phyloP scores from a whole-genome alignment of 2,329 filamentous ascomycete genomes.

The Thermothelomyces thermophilus region DNA sequence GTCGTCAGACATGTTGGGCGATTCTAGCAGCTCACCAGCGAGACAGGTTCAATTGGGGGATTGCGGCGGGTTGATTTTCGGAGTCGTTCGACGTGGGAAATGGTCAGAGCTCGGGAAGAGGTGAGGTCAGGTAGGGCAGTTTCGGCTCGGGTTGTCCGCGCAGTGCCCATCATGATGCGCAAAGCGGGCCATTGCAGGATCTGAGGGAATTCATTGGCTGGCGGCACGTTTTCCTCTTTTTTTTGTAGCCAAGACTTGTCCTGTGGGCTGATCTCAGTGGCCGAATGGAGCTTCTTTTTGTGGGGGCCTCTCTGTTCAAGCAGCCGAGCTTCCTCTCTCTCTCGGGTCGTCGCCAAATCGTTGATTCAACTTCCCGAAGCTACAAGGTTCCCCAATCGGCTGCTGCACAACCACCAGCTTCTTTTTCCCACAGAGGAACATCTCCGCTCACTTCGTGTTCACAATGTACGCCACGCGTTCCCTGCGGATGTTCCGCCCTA shows the following conservation, averaged over 20 bases:
- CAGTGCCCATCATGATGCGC: slow-evolving; percentile 10
- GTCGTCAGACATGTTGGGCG: slow-evolving; percentile 81
- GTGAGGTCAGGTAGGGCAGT: slow-evolving; percentile 16
- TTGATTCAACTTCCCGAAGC: slow-evolving; percentile 20
- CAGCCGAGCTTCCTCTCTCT: slow-evolving; percentile 18
- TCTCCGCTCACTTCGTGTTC: slow-evolving; percentile 30
- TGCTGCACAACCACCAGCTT: slow-evolving; percentile 8
- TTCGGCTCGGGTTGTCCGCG: slow-evolving; percentile 10
- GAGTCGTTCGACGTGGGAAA: slow-evolving; percentile 17
- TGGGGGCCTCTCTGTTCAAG: slow-evolving; percentile 2
- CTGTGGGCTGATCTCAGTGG: slow-evolving; percentile 21
- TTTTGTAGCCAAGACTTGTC: slow-evolving; percentile 6
- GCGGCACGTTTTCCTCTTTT: slow-evolving; percentile 1
- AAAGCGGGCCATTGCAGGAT: slow-evolving; percentile 16
- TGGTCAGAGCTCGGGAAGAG: slow-evolving; percentile 19
- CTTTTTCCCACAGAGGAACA: slow-evolving; percentile 19
- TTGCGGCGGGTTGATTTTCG: slow-evolving; percentile 16
- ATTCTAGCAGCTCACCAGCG: slow-evolving; percentile 26
- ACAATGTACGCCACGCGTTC: slow-evolving; percentile 61
- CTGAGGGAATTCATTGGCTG: slow-evolving; percentile 6
- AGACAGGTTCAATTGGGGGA: slow-evolving; percentile 31
- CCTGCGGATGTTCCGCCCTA: slow-evolving; percentile 61
- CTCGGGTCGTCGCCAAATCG: slow-evolving; percentile 13
- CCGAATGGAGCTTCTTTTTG: slow-evolving; percentile 7
- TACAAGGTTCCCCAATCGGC: slow-evolving; percentile 6